phyloP scores from a whole-genome alignment of 768 basidiomycete species.

The Kwoniella botswanensis region DNA sequence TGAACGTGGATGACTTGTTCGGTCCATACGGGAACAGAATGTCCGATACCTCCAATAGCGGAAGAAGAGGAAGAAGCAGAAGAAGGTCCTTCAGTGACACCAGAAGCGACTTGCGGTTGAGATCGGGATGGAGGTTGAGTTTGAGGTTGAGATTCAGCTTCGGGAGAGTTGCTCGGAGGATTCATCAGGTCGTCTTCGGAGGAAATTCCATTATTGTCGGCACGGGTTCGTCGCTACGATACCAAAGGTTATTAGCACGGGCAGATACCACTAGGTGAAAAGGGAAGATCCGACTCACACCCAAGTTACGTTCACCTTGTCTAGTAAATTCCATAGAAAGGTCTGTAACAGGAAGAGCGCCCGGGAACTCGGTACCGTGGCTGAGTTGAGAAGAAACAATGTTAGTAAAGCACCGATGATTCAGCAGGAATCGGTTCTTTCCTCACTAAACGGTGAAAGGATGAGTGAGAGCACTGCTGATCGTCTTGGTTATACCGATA shows the following conservation, averaged over 20 bases:
- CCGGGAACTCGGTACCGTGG: constrained; percentile 19
- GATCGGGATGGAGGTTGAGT: background rate
- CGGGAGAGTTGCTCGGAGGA: background rate
- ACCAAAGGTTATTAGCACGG: background rate
- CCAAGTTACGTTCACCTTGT: constrained; percentile 25
- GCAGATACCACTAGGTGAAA: background rate
- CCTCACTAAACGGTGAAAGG: constrained; percentile 23
- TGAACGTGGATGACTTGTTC: background rate
- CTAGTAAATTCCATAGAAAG: constrained; percentile 16
- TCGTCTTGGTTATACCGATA: constrained; percentile 15
- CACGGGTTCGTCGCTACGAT: constrained; percentile 4
- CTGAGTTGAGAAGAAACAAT: background rate
- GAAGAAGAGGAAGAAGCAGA: background rate
- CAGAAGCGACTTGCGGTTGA: background rate
- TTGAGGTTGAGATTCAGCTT: background rate
- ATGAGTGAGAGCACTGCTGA: constrained; percentile 15
- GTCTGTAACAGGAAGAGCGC: constrained; percentile 17
- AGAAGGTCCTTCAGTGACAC: background rate
- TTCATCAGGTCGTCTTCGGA: constrained; percentile 10
- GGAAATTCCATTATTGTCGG: constrained; percentile 12
- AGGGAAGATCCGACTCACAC: constrained; percentile 12
- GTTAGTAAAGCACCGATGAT: background rate
- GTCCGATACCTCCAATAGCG: background rate
- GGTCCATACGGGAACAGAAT: background rate
- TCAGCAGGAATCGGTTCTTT: background rate